A percentile compares a stretch with the other conserved stretches of the same genome.
Conservation (phyloP, 805 yeast species). For the Cyberlindnera americana region DNA sequence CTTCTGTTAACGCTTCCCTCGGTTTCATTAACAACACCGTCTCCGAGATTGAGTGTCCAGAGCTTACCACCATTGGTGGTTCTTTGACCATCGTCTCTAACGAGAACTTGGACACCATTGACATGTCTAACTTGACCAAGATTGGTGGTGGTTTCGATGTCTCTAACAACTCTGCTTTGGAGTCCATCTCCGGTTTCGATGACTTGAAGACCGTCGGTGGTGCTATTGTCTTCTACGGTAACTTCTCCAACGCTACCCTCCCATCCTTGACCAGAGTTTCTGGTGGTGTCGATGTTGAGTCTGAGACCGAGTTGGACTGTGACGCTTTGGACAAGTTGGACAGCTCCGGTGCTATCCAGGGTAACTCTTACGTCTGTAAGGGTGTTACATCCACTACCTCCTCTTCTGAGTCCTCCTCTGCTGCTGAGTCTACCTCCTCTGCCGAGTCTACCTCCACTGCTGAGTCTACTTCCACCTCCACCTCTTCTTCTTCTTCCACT, state of each 20-base stretch:
- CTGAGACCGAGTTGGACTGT: constrained; percentile 81
- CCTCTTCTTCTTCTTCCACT: constrained; percentile 30
- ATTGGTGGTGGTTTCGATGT: constrained; percentile 94
- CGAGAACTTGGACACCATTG: constrained; percentile 62
- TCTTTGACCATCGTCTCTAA: constrained; percentile 75
- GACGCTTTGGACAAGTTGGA: constrained; percentile 65
- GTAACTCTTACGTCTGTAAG: constrained; percentile 78
- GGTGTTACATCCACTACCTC: constrained; percentile 49
- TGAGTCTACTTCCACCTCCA: constrained; percentile 20
- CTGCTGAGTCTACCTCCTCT: constrained; percentile 26
- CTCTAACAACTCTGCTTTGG: constrained; percentile 77
- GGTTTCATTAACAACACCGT: constrained; percentile 75
- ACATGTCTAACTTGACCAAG: constrained; percentile 64
- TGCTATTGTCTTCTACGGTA: constrained; percentile 79
- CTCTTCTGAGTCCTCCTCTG: constrained; percentile 29
- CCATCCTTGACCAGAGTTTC: constrained; percentile 70
- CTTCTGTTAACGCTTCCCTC: constrained; percentile 73
- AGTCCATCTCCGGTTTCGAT: constrained; percentile 68
- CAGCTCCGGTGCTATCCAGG: constrained; percentile 80
- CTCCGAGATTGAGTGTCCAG: constrained; percentile 48
- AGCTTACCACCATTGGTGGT: constrained; percentile 67
- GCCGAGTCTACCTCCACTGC: constrained; percentile 16
- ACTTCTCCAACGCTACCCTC: constrained; percentile 75
- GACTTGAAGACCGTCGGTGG: constrained; percentile 75
- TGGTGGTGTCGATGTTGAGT: constrained; percentile 88